A percentile compares a stretch with the other conserved stretches of the same genome.
Conservation (phyloP, 2,329 filamentous ascomycete species). For the Trichoderma atrobrunneum region DNA sequence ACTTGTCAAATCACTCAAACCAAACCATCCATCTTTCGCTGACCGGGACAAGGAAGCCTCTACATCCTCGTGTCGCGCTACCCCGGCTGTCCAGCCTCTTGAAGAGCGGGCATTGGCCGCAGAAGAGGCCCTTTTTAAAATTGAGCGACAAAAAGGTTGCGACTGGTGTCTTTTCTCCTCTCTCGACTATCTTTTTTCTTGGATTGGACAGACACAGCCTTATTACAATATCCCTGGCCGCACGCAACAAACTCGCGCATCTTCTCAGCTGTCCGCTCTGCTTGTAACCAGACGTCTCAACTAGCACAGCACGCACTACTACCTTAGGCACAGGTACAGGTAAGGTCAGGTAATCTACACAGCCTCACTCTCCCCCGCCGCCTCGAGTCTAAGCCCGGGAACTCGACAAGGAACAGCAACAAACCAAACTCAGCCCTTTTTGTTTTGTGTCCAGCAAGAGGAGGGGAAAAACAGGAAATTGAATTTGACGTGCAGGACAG, state of each 20-base stretch:
- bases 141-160: not conserved
- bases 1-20: not conserved
- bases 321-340: not conserved
- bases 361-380: slow-evolving; percentile 16
- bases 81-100: not conserved
- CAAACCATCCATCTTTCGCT: not conserved
- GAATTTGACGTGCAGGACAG: not conserved
- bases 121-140: not conserved
- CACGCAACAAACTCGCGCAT: not conserved
- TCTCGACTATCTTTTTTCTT: not conserved
- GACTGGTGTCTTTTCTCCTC: not conserved
- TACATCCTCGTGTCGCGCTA: slow-evolving; percentile 3
- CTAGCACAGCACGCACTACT: too few relatives aligned
- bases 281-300: not conserved
- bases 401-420: not conserved
- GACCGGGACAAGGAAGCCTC: not conserved
- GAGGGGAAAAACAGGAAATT: not conserved
- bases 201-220: not conserved
- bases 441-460: not conserved
- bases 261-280: not conserved
- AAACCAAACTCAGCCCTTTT: not conserved
- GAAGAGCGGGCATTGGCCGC: not conserved
- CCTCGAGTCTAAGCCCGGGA: slow-evolving; percentile 4
- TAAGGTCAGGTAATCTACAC: not conserved
- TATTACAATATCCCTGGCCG: not conserved